A percentile compares a stretch with the other conserved stretches of the same genome.
phyloP scores from a whole-genome alignment of 768 basidiomycete species.

The Lactarius psammicola region DNA sequence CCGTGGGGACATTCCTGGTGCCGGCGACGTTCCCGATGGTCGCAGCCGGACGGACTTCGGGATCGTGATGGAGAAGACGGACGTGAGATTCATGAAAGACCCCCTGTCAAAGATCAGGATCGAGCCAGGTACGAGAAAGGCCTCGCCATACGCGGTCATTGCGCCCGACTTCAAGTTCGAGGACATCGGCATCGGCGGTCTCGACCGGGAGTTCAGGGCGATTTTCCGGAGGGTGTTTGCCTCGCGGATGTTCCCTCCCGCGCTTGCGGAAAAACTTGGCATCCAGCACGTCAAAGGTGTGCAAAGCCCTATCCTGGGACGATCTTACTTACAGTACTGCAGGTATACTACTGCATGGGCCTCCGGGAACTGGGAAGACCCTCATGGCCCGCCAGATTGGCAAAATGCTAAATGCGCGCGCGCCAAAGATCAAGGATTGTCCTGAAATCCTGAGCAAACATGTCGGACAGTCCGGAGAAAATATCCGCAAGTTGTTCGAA shows the following conservation, averaged over 20 bases:
- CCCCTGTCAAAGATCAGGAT: conserved; percentile 79
- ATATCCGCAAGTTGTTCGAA: conserved; percentile 94
- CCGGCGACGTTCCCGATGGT: not conserved
- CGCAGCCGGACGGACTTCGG: conserved; percentile 47
- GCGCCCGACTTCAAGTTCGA: conserved; percentile 99
- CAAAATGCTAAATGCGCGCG: conserved; percentile 96
- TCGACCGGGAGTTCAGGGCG: conserved; percentile 90
- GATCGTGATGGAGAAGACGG: conserved; percentile 90
- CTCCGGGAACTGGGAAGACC: conserved; percentile 98
- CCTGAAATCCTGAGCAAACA: conserved; percentile 97
- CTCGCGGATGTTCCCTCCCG: conserved; percentile 96
- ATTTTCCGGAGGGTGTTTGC: conserved; percentile 99
- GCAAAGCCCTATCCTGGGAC: conserved; percentile 13
- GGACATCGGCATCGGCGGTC: conserved; percentile 99
- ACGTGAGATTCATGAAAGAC: conserved; percentile 85
- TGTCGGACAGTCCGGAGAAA: conserved; percentile 96
- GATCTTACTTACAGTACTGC: not conserved
- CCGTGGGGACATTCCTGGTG: conserved; percentile 41
- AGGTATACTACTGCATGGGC: conserved; percentile 94
- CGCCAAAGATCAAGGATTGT: conserved; percentile 97
- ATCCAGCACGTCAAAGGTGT: conserved; percentile 97
- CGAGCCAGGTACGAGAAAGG: conserved; percentile 89
- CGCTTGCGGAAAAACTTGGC: conserved; percentile 93
- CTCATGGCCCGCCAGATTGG: conserved; percentile 98
- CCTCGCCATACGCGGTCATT: conserved; percentile 91